Evolutionary conservation across 1,284 basidiomycete genomes (phyloP), one percentile per base, ranked within the genome.

Genomic region (Stygiomarasmius scandens): DNA sequence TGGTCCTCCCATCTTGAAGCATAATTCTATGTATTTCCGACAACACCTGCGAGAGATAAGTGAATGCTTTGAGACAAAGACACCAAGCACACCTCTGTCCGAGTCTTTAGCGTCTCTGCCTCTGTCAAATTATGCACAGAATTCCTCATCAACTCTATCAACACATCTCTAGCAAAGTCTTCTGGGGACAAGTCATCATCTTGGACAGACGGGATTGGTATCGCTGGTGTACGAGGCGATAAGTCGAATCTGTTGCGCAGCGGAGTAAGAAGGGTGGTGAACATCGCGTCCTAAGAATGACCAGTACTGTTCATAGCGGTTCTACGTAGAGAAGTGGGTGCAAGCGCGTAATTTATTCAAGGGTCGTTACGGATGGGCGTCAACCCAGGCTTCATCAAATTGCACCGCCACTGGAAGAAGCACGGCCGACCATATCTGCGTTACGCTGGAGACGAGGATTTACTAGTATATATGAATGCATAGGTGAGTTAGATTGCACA

Each of bases 141-240:
- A 60, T 83, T 84, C 36, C 85, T 74, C 87, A 90, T 89, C 44
- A 89, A 71, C 69, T 90, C 84, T 24, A 89, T 75, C 43, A 88
- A 74, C 23, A 87, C 87, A 70, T 89, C 87, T 58, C 86, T 74
- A 9, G 86, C 86, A 68, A 89, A 89, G 66, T 89, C 84, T 67
- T 90, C 87, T 11, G 86, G 85, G 19, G 77, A 74, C 43, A 79
- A 63, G 36, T 79, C 79, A 58, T 80, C 78, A 25, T 77, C 74
- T 34, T 74, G 68, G 44, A 65, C 64, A 50, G 49, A 16, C 20
- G 61, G 54, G n/a, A 64, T 59, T 34, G 69, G 64, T 19, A 70
- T 63, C 24, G 10, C 59, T 52, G 62, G 56, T 51, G 38, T 59
- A 51, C 66, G 69, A 16, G 73, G 74, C 9, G 72, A 71, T 9